Conservation (phyloP, 164 flowering plant species). For the Dillenia turbinata region DNA sequence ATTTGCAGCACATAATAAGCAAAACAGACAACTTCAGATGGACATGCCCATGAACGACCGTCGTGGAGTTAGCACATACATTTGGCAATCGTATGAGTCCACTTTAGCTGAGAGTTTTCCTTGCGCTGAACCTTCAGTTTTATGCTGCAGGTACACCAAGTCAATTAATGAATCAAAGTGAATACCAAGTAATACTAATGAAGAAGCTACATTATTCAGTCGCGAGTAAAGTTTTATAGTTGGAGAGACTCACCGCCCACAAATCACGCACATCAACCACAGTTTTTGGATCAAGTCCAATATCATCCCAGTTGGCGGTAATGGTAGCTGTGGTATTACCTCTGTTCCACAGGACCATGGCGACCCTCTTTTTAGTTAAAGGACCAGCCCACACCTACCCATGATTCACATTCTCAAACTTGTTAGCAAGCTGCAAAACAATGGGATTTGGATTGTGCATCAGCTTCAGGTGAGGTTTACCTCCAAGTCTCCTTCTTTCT, state of each 20-base stretch:
- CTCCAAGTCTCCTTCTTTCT: conserved; percentile 56
- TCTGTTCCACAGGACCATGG: conserved; percentile 62
- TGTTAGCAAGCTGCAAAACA: neutral
- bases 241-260: conserved; percentile 47
- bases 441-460: neutral
- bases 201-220: no score
- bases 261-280: conserved; percentile 48
- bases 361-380: conserved; percentile 35
- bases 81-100: no score
- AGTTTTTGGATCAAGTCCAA: conserved; percentile 40
- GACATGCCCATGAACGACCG: no score
- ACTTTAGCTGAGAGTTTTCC: no score
- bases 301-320: conserved; percentile 54
- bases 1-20: no score
- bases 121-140: no score
- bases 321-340: conserved; percentile 40
- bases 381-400: conserved; percentile 81
- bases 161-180: no score
- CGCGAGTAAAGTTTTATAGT: no score
- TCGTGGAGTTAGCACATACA: no score
- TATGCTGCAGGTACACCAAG: no score
- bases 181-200: no score
- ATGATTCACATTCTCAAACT: neutral
- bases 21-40: no score
- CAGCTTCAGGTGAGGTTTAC: conserved; percentile 17